Base-by-base conservation (phyloP, 371 early-diverging fungal species). In the Dentiscutata heterogama region DNA sequence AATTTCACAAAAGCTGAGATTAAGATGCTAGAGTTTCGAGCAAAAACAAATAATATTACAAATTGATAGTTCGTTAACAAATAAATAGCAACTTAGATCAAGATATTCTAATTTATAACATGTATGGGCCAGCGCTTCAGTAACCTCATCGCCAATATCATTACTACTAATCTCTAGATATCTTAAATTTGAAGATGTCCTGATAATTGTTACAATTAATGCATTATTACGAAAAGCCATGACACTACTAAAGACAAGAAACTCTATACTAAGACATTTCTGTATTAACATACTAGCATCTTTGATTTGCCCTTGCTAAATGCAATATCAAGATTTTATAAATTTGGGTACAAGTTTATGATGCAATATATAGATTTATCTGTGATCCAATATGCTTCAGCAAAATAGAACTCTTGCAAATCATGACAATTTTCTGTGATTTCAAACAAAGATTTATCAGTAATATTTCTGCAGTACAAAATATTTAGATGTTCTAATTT, bases 281-380 rank as follows among this genome's bases (percentile, higher is more conserved):
- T 42, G 68, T 42, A 68, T 68, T 42, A 68, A 42, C 39, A 42
- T 68, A 68, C 68, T 42, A 71, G 71, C 18, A 71, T 71, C 71
- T 46, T 71, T 71, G 71, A 71, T 20, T 16, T 71, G n/a, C 50
- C 71, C 50, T 71, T 71, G 20, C 71, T 71, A 71, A 16, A 42
- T 71, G 50, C n/a, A 71, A 71, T 71, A 71, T 71, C 51, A 71
- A 71, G 71, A 71, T 50, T 71, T 71, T 3, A 50, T 71, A 71
- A 71, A 71, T 71, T 71, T 71, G 71, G 71, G 71, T 50, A 71
- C 46, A 50, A 71, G 71, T 71, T 71, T 71, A 71, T 18, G 68
- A 68, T 68, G 42, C 46, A 68, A 68, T 18, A n/a, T 63, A 63
- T 63, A 63, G n/a, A n/a, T n/a, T n/a, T n/a, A n/a, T n/a, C n/a